phyloP scores from a whole-genome alignment of 1,139 yeast genomes.

The Candida tunisiensis region DNA sequence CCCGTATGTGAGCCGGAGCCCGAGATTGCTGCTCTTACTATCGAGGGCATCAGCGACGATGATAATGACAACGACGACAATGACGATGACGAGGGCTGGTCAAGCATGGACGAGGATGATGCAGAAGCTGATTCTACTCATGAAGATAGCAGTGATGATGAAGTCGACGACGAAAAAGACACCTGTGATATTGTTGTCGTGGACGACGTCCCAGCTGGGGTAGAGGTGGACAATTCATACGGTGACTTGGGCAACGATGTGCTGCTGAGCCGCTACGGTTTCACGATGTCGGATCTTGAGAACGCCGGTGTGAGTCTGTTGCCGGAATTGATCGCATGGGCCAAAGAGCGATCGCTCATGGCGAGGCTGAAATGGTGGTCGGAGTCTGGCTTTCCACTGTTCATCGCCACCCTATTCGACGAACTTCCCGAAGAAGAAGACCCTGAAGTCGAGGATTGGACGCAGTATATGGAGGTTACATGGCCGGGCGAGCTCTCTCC shows the following conservation, averaged over 20 bases:
- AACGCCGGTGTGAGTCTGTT: slow-evolving; percentile 44
- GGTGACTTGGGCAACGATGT: slow-evolving; percentile 56
- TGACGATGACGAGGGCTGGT: slow-evolving; percentile 10
- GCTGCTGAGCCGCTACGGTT: slow-evolving; percentile 61
- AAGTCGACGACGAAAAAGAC: slow-evolving; percentile 21
- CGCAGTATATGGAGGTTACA: too few relatives aligned
- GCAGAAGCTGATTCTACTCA: slow-evolving; percentile 8
- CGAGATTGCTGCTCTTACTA: too few relatives aligned
- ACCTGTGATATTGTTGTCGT: slow-evolving; percentile 25
- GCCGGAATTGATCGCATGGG: slow-evolving; percentile 29
- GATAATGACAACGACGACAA: slow-evolving; percentile 12
- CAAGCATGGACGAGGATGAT: slow-evolving; percentile 12
- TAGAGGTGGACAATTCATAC: slow-evolving; percentile 62
- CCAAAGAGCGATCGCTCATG: slow-evolving; percentile 22
- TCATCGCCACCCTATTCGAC: too few relatives aligned
- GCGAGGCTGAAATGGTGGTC: slow-evolving; percentile 51
- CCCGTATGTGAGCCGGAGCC: too few relatives aligned
- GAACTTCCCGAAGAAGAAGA: slow-evolving; percentile 23
- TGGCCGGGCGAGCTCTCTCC: too few relatives aligned
- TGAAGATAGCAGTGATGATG: slow-evolving; percentile 13
- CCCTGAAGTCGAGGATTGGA: too few relatives aligned
- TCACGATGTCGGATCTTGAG: slow-evolving; percentile 37
- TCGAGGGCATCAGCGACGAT: too few relatives aligned
- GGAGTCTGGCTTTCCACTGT: too few relatives aligned
- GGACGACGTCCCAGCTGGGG: slow-evolving; percentile 24